phyloP scores from a whole-genome alignment of 495 filamentous ascomycete species.

The Pyrenula massariospora region DNA sequence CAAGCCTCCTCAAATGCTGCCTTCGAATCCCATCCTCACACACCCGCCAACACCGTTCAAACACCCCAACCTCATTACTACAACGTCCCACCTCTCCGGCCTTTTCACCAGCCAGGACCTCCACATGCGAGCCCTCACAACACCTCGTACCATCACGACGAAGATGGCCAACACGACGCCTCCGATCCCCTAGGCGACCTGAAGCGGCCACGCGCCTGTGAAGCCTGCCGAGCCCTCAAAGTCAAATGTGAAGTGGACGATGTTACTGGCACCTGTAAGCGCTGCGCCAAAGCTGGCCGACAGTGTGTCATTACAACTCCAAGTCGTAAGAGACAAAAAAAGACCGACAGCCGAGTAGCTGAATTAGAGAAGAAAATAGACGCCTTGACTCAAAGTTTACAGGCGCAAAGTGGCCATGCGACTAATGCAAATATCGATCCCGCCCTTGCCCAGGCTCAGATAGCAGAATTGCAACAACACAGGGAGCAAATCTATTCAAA shows the following conservation, averaged over 20 bases:
- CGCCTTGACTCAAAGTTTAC: slow-evolving; percentile 66
- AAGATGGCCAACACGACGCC: slow-evolving; percentile 6
- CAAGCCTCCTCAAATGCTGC: background rate
- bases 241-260: slow-evolving; percentile 71
- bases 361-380: slow-evolving; percentile 95
- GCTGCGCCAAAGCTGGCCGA: slow-evolving; percentile 75
- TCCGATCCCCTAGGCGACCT: slow-evolving; percentile 39
- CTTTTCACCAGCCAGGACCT: background rate
- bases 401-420: slow-evolving; percentile 29
- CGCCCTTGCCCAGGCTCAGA: background rate
- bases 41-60: background rate
- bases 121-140: background rate
- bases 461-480: background rate
- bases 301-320: slow-evolving; percentile 74
- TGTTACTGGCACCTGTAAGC: slow-evolving; percentile 53
- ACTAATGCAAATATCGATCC: background rate
- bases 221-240: slow-evolving; percentile 81
- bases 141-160: background rate
- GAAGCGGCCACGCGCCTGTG: slow-evolving; percentile 83
- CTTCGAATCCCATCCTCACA: background rate
- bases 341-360: slow-evolving; percentile 81
- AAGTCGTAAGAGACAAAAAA: slow-evolving; percentile 81
- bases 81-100: background rate
- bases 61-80: background rate
- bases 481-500: background rate